Evolutionary conservation across 306 rosid genomes (phyloP).

Genomic region (Prunus kanzakura): DNA sequence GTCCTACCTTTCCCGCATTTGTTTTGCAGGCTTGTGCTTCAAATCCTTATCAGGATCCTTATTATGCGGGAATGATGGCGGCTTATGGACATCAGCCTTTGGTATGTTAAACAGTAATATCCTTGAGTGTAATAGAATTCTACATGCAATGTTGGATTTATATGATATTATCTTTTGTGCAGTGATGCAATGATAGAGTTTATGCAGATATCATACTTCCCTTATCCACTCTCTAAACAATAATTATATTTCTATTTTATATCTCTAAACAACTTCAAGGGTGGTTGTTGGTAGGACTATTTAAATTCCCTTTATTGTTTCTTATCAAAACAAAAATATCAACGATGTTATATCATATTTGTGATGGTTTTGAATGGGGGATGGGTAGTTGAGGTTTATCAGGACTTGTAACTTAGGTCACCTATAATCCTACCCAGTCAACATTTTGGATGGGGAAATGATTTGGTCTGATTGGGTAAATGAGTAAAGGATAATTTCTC

Average conservation of each 20-base stretch:
- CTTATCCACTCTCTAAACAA: neutral
- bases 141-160: neutral
- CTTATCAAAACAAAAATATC: neutral
- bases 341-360: neutral
- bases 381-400: neutral
- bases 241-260: neutral
- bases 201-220: neutral
- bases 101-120: slow-evolving; percentile 43
- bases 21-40: slow-evolving; percentile 81
- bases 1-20: slow-evolving; percentile 31
- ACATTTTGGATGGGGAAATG: neutral
- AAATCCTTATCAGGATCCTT: slow-evolving; percentile 87
- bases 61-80: slow-evolving; percentile 82
- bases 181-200: neutral
- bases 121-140: neutral
- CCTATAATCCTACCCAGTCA: too few relatives aligned
- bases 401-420: neutral
- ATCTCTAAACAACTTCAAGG: neutral
- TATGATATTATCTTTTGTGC: neutral
- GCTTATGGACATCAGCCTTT: slow-evolving; percentile 79
- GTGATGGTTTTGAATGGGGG: neutral
- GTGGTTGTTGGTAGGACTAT: neutral
- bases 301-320: neutral
- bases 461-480: neutral
- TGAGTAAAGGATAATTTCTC: neutral